Evolutionary conservation across 169 alveolate genomes (phyloP), one percentile per base, ranked within the genome.

Genomic region (Neospora caninum): DNA sequence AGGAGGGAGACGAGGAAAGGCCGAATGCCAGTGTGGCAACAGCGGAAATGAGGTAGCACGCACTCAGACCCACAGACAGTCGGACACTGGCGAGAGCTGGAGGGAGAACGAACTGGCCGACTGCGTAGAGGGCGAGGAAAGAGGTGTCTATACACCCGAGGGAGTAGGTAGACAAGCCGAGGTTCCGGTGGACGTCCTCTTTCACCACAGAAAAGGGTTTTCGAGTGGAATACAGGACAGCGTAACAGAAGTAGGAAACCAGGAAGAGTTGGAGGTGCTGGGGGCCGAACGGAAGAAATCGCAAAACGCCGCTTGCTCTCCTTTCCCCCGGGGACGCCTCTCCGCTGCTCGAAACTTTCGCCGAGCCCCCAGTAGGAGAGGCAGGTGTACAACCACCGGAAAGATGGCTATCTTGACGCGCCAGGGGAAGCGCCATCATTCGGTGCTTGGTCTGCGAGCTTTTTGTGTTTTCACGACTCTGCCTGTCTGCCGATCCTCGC

Each of bases 171-270:
- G 96, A 93, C 27, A 94, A 58, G 1, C 92, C 93, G 34, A 93
- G 80, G 34, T 78, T 58, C 4, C 84, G 91, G 36, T 93, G 96
- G 64, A 96, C 86, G 38, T 91, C 95, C 67, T 92, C 91, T 73
- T 96, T 96, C 42, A 96, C 96, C 27, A 96, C 97, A 13, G 96
- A 94, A 88, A 96, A 94, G 31, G 97, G 97, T 93, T 96, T 96
- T 41, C 97, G 86, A 22, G 97, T 94, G 58, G 94, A 88, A 80
- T 96, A 96, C 78, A 96, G 54, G 27, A 87, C 54, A 38, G 96
- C 91, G 64, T 96, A 96, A 41, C 96, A 82, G 43, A 91, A n/a
- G 84, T 96, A 96, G 82, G 96, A 91, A 38, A 94, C 67, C 31
- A 93, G 34, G 69, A 96, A 94, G 43, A 87, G 69, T 10, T 31